phyloP scores from a whole-genome alignment of 2,329 filamentous ascomycete genomes.

The Chalaropsis thielavioides region DNA sequence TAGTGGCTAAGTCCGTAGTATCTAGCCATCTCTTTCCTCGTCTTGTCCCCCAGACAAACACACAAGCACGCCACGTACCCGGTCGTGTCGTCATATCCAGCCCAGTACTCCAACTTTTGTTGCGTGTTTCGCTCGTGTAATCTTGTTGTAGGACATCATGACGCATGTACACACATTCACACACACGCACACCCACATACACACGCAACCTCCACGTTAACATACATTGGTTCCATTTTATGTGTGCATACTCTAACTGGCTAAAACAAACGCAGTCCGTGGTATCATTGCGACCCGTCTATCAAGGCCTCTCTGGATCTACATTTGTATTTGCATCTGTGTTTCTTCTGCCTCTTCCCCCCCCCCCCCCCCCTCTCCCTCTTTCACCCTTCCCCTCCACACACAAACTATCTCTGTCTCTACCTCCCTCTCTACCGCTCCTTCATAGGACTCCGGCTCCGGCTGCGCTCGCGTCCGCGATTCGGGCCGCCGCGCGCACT shows the following conservation, averaged over 20 bases:
- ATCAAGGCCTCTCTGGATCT: not conserved
- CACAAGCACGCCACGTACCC: not conserved
- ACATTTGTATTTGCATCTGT: not conserved
- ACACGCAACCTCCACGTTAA: too few relatives aligned
- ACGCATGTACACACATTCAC: not conserved
- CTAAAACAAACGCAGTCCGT: not conserved
- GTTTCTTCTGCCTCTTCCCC: not conserved
- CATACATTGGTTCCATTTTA: not conserved
- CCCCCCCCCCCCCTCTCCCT: not conserved
- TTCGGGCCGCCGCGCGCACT: constrained; percentile 25
- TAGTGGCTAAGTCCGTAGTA: too few relatives aligned
- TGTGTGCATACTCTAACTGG: not conserved
- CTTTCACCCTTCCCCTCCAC: not conserved
- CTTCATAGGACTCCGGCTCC: constrained; percentile 30
- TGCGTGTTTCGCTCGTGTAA: not conserved
- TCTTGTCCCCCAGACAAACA: not conserved
- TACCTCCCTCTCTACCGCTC: not conserved
- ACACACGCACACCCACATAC: too few relatives aligned
- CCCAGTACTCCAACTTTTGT: not conserved
- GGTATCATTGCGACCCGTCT: not conserved
- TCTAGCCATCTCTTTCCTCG: not conserved
- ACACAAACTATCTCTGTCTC: too few relatives aligned
- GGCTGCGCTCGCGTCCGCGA: constrained; percentile 29
- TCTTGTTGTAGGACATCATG: not conserved
- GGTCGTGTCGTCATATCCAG: not conserved